Evolutionary conservation across 129 eudicot genomes (phyloP).

Genomic region (Tagetes patula): DNA sequence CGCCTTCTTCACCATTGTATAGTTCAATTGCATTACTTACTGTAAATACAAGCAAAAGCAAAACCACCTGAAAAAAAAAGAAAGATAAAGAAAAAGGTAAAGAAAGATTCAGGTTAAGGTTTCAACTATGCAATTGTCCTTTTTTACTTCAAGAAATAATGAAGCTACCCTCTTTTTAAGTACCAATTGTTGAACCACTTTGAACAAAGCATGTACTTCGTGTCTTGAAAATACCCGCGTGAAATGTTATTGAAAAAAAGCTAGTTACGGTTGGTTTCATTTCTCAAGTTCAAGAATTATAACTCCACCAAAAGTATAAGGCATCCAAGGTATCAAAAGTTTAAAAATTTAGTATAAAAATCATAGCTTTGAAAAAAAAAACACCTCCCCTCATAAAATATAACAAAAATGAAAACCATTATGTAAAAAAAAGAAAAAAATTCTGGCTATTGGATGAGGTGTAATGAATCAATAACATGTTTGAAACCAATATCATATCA

Average conservation of each 20-base stretch:
- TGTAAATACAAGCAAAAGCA: constrained; percentile 57
- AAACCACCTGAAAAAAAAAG: constrained; percentile 49
- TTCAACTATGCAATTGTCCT: constrained; percentile 19
- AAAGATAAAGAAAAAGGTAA: constrained; percentile 43
- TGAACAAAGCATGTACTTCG: constrained; percentile 24
- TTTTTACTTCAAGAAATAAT: constrained; percentile 5
- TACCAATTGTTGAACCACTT: constrained; percentile 27
- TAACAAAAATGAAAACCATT: neutral
- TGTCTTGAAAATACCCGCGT: constrained; percentile 11
- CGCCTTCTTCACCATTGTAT: constrained; percentile 39
- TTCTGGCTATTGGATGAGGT: neutral
- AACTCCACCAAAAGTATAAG: constrained; percentile 5
- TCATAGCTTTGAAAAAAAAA: neutral
- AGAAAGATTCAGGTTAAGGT: constrained; percentile 35
- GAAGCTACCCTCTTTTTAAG: constrained; percentile 14
- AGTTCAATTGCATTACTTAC: constrained; percentile 40
- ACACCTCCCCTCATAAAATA: neutral
- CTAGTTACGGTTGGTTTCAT: neutral
- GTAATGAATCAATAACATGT: neutral
- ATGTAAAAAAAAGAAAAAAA: neutral
- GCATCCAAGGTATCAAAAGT: constrained; percentile 29
- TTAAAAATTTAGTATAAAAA: neutral
- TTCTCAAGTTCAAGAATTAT: constrained; percentile 1
- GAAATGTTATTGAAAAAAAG: constrained; percentile 2
- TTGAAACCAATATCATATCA: constrained; percentile 8